A percentile compares a stretch with the other conserved stretches of the same genome.
Conservation (phyloP, 257 asterid genomes). For the Solanum acaule region DNA sequence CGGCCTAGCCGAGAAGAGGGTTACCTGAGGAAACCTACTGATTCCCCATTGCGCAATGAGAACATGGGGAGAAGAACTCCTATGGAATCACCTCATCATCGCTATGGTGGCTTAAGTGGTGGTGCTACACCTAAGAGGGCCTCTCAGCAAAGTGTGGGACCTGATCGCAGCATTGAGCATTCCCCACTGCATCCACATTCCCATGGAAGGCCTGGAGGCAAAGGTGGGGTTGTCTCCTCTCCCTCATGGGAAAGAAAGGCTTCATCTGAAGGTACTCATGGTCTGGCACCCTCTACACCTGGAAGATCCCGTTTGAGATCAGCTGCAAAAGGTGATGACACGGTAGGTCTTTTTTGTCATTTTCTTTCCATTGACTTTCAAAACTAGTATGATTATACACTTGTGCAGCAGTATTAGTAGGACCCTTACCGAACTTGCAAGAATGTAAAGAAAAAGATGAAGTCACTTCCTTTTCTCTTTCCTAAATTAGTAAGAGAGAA, state of each 20-base stretch:
- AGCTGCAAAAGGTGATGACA: conserved; percentile 59
- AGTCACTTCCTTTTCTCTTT: not conserved
- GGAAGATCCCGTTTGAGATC: conserved; percentile 86
- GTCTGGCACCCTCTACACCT: conserved; percentile 68
- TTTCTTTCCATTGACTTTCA: not conserved
- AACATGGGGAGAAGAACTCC: conserved; percentile 27
- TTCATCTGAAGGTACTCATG: conserved; percentile 48
- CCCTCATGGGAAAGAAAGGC: conserved; percentile 84
- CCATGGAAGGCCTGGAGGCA: conserved; percentile 46
- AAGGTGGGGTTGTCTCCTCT: conserved; percentile 51
- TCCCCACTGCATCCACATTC: conserved; percentile 69
- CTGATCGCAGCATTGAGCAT: conserved; percentile 59
- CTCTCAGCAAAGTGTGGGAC: conserved; percentile 39
- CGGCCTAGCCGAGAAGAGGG: conserved; percentile 49
- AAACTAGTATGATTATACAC: not conserved
- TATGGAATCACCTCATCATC: conserved; percentile 51
- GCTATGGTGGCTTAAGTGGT: conserved; percentile 37
- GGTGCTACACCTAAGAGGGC: conserved; percentile 59
- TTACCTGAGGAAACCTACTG: conserved; percentile 36
- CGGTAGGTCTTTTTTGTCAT: conserved; percentile 32
- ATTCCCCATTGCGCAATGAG: conserved; percentile 43
- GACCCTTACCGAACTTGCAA: not conserved
- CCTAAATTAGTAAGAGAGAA: not conserved
- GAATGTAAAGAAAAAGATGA: not conserved
- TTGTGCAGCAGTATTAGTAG: not conserved